A percentile compares a stretch with the other conserved stretches of the same genome.
Conservation (phyloP, 2,329 filamentous ascomycete species). For the Sclerotiophoma versabilis region DNA sequence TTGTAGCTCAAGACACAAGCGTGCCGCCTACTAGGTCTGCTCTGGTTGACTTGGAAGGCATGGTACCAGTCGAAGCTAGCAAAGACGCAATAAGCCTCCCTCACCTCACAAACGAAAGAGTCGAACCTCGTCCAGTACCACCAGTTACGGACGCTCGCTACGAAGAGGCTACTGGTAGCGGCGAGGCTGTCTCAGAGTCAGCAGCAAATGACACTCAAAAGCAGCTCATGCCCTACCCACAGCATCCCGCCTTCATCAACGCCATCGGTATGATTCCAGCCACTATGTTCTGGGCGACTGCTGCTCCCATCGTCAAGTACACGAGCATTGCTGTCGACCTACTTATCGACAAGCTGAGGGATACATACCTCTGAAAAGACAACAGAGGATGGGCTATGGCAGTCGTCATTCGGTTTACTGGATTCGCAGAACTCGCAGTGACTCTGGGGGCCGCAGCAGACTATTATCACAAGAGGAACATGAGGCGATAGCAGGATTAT, state of each 20-base stretch:
- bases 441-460: background rate
- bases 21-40: background rate
- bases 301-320: conserved; percentile 14
- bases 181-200: background rate
- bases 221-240: conserved; percentile 12
- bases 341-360: conserved; percentile 10
- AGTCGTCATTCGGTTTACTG: too few relatives aligned
- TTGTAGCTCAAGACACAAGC: background rate
- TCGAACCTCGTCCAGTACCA: background rate
- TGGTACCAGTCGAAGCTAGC: conserved; percentile 23
- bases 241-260: conserved; percentile 33
- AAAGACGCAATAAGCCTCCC: background rate
- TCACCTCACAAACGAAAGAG: background rate
- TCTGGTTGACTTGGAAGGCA: conserved; percentile 7
- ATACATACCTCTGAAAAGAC: conserved; percentile 4
- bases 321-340: background rate
- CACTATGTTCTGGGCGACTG: conserved; percentile 35
- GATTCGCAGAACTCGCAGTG: too few relatives aligned
- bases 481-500: background rate
- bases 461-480: background rate
- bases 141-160: background rate
- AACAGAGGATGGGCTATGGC: too few relatives aligned
- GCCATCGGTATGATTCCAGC: conserved; percentile 35
- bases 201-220: background rate
- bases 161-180: background rate